These are phyloP conservation scores for Stephania cephalantha DNA, from an alignment of 164 flowering plant species.

Conservation along the genomic window DNA sequence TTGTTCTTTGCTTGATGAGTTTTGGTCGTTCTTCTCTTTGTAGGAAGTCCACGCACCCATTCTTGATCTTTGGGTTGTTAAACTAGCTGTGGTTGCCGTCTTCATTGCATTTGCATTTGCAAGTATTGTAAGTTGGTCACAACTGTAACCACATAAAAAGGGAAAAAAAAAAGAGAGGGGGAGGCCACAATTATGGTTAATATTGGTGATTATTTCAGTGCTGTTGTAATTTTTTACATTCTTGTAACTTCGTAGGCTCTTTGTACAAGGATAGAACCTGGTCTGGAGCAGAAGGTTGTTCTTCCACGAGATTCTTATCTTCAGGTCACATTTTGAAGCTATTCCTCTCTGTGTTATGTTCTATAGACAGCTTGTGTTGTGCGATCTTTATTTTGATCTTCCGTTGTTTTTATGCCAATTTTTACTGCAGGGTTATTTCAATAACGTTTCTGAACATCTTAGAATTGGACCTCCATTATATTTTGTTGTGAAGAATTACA, in stretches of 20 bases:
- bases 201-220: neutral
- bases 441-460: slow-evolving; percentile 73
- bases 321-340: slow-evolving; percentile 49
- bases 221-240: slow-evolving; percentile 7
- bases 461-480: slow-evolving; percentile 94
- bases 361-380: neutral
- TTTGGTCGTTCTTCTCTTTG: slow-evolving; percentile 8
- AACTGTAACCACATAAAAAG: neutral
- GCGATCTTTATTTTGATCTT: neutral
- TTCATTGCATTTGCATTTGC: slow-evolving; percentile 71
- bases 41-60: slow-evolving; percentile 93
- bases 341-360: neutral
- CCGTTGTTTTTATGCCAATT: neutral
- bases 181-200: neutral
- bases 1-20: slow-evolving; percentile 6
- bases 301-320: slow-evolving; percentile 97
- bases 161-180: too few species aligned
- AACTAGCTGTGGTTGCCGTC: slow-evolving; percentile 57
- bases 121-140: slow-evolving; percentile 74
- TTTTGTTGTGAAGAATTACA: slow-evolving; percentile 90
- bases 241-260: slow-evolving; percentile 49
- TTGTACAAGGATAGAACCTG: slow-evolving; percentile 89
- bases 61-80: slow-evolving; percentile 75
- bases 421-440: slow-evolving; percentile 77
- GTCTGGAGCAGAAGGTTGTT: slow-evolving; percentile 88